Evolutionary conservation across 73 alveolate genomes (phyloP), one percentile per base, ranked within the genome.

Genomic region (Tetrahymena borealis): DNA sequence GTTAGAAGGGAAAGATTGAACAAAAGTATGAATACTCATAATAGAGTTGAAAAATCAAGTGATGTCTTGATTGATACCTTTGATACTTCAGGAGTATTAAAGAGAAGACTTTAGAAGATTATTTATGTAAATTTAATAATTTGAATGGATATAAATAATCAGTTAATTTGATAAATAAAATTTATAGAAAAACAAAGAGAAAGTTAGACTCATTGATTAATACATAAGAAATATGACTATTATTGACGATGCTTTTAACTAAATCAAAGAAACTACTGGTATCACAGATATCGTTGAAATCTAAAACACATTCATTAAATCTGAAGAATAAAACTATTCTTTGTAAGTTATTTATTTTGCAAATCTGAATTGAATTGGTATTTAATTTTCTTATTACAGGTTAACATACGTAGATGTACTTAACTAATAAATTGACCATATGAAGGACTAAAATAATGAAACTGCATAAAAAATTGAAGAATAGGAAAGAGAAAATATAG

Each of bases 211-310:
- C 38, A 93, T 93, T 32, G 95, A 93, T 40, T 38, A 91, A 12
- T 93, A 93, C 37, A 33, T 79, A 39, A 93, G 95, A 93, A 93
- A 93, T 40, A 93, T 93, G 95, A 93, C 93, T 39, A 93, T 93
- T 31, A 36, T 93, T 24, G 95, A 93, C 39, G 95, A 93, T 41
- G 95, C 95, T 40, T 93, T 93, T 40, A 93, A 93, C 36, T 40
- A 93, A 90, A 93, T 93, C 39, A 93, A 93, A 85, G 95, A 93
- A 85, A 92, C 95, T 3, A 93, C 95, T 39, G 95, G 95, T 41
- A 79, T 93, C 32, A 93, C 95, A 39, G 95, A 93, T 32, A 93
- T 93, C 3, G 93, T 40, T 7, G 95, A 93, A 93, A 93, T 93
- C 4, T 38, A 93, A 90, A 93, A 85, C 41, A 93, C 90, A 32